These are phyloP conservation scores for Aspergillus tanneri DNA, from an alignment of 2,329 filamentous ascomycete genomes.

Conservation along the genomic window DNA sequence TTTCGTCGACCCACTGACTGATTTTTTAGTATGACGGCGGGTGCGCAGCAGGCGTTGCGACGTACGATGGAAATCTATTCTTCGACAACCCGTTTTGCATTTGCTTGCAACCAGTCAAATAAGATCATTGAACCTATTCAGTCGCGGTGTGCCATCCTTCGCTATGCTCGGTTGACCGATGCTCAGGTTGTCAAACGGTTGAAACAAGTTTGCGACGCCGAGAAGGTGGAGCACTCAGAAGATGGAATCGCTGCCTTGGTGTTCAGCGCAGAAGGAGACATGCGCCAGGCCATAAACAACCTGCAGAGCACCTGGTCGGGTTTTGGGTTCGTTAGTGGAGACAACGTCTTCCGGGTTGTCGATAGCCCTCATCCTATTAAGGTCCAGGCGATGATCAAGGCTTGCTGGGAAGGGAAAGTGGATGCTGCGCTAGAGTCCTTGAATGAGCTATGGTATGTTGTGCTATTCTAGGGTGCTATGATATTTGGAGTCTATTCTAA, in stretches of 20 bases:
- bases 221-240: slow-evolving; percentile 86
- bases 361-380: slow-evolving; percentile 97
- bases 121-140: slow-evolving; percentile 99
- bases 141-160: slow-evolving; percentile 90
- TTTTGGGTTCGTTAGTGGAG: slow-evolving; percentile 94
- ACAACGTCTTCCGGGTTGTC: slow-evolving; percentile 97
- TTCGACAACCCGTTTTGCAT: slow-evolving; percentile 92
- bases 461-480: background rate
- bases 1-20: background rate
- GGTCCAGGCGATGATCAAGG: slow-evolving; percentile 97
- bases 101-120: slow-evolving; percentile 97
- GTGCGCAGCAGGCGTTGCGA: slow-evolving; percentile 90
- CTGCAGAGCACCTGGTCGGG: slow-evolving; percentile 89
- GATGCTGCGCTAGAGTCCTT: slow-evolving; percentile 82
- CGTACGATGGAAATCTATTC: slow-evolving; percentile 99
- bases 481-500: slow-evolving; percentile 7
- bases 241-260: slow-evolving; percentile 94
- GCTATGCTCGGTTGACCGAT: slow-evolving; percentile 90
- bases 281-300: slow-evolving; percentile 99
- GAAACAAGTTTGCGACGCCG: slow-evolving; percentile 87
- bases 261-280: slow-evolving; percentile 96
- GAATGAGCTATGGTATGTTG: slow-evolving; percentile 76
- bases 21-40: slow-evolving; percentile 76
- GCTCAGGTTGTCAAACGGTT: slow-evolving; percentile 87
- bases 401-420: slow-evolving; percentile 88